These are phyloP conservation scores for Larix kaempferi DNA, from an alignment of 75 land plant genomes.

Conservation along the genomic window DNA sequence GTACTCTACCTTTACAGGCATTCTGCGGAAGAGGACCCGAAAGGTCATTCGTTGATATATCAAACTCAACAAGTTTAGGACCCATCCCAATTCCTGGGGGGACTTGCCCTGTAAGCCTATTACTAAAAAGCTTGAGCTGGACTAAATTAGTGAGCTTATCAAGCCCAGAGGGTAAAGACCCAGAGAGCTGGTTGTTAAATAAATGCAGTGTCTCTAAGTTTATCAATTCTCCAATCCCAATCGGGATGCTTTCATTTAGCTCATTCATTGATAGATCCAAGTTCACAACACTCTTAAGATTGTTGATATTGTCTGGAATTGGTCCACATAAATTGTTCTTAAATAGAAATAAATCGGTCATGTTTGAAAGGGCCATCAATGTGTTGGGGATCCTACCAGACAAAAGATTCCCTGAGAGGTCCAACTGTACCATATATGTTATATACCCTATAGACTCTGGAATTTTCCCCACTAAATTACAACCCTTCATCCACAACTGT, in stretches of 20 bases:
- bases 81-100: constrained; percentile 32
- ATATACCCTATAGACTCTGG: constrained; percentile 34
- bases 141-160: constrained; percentile 16
- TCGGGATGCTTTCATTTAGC: constrained; percentile 33
- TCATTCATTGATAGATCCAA: constrained; percentile 16
- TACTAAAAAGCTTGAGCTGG: constrained; percentile 28
- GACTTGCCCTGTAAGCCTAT: constrained; percentile 27
- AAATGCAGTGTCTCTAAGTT: constrained; percentile 16
- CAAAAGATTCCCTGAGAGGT: constrained; percentile 6
- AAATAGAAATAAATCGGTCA: constrained; percentile 12
- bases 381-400: constrained; percentile 7
- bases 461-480: constrained; percentile 51
- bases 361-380: constrained; percentile 3
- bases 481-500: constrained; percentile 25
- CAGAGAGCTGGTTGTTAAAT: constrained; percentile 27
- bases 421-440: neutral
- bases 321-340: constrained; percentile 20
- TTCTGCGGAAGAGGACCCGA: constrained; percentile 39
- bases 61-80: constrained; percentile 23
- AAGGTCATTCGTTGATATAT: constrained; percentile 37
- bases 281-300: constrained; percentile 7
- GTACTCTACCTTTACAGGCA: constrained; percentile 23
- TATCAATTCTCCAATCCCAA: constrained; percentile 25
- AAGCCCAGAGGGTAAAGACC: constrained; percentile 33
- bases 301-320: constrained; percentile 23